These are phyloP conservation scores for Henckelia pumila DNA, from an alignment of 257 asterid species.

Conservation along the genomic window DNA sequence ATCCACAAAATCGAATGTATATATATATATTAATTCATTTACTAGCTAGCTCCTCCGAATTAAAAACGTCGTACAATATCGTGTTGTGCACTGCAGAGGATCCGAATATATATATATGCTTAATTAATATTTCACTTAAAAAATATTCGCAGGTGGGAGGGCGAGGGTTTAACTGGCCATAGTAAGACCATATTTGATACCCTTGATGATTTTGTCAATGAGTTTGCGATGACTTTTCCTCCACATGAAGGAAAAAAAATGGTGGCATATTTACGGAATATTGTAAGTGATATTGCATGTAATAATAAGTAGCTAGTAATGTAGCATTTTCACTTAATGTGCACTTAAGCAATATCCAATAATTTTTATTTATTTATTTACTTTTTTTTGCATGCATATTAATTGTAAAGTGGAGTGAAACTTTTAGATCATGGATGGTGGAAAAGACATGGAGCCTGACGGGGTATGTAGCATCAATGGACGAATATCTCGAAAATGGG, in stretches of 20 bases:
- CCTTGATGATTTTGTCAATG: constrained; percentile 46
- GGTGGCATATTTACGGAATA: constrained; percentile 28
- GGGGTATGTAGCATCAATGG: constrained; percentile 41
- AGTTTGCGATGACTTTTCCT: constrained; percentile 26
- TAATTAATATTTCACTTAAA: too few species aligned
- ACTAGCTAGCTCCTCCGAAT: too few species aligned
- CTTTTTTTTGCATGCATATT: not conserved
- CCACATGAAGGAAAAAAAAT: constrained; percentile 26
- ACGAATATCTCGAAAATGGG: constrained; percentile 46
- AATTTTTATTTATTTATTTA: too few species aligned
- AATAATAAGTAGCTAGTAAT: too few species aligned
- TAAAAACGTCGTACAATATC: too few species aligned
- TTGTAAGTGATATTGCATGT: constrained; percentile 44
- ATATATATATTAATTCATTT: too few species aligned
- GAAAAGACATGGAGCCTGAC: constrained; percentile 51
- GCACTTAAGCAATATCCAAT: too few species aligned
- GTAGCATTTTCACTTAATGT: too few species aligned
- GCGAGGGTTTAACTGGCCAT: constrained; percentile 44
- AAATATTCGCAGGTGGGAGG: constrained; percentile 69
- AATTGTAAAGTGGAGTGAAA: constrained; percentile 51
- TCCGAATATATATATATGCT: too few species aligned
- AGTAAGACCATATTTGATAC: constrained; percentile 55
- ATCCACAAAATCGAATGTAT: too few species aligned
- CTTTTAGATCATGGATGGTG: constrained; percentile 59
- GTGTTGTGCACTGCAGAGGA: too few species aligned